Evolutionary conservation across 2,329 filamentous ascomycete species (phyloP), one percentile per base, ranked within the genome.

Genomic region (Neofusicoccum umdonicola): DNA sequence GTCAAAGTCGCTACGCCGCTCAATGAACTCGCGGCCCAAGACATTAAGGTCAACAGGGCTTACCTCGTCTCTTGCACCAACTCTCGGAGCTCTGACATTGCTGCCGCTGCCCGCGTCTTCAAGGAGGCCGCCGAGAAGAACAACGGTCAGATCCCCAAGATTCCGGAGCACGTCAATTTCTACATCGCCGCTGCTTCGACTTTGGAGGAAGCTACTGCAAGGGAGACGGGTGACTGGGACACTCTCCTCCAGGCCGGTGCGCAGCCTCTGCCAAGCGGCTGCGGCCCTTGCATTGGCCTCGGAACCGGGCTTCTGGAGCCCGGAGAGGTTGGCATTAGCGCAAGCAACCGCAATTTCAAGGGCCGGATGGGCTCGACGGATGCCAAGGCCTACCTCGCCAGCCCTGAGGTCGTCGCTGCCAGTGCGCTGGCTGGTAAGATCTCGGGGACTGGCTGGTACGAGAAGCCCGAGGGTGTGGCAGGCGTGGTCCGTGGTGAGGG

Each of bases 61-160:
- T 97, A 97, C 75, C 82, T 97, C 0, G 89, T 97, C 0, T 93
- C 89, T 0, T 98, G 94, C 81, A 98, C 94, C 5, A 97, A 97
- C 79, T 89, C 87, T 0, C 84, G 94, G 57, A 85, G 88, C 9
- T 93, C 91, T 0, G 94, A 98, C 75, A 82, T 98, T 13, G 88
- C 87, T 0, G 88, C 90, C 0, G 94, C 94, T 1, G 93, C 93
- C 0, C 86, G 85, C 51, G 93, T 98, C 2, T 96, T 98, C 83
- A 87, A 86, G 64, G 90, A 94, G 44, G 92, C 91, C 1, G 86
- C 89, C 0, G 81, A 75, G 13, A 68, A 81, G 52, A 85, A 87
- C 63, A 82, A 81, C 27, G 90, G 88, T 13, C 81, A 84, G 63
- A 78, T 86, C 5, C 84, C 91, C 19, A 92, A 90, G 78, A 84